These are phyloP conservation scores for Hypoxylon sp. DNA, from an alignment of 2,329 filamentous ascomycete species.

Conservation along the genomic window DNA sequence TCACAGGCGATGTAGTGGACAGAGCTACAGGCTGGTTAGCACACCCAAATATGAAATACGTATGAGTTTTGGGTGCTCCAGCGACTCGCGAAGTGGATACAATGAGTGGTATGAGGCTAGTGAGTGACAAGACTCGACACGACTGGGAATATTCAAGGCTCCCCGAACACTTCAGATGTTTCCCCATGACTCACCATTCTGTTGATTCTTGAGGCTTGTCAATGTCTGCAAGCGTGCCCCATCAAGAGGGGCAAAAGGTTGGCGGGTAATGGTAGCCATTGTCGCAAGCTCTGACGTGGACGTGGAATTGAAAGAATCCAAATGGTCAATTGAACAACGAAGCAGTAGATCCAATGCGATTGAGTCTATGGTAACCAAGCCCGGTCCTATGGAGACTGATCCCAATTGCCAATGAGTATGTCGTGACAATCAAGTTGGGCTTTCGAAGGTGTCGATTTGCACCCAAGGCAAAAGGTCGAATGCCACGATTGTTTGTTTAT, in stretches of 20 bases:
- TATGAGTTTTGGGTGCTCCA: slow-evolving; percentile 10
- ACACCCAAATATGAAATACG: slow-evolving; percentile 6
- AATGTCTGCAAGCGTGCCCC: slow-evolving; percentile 78
- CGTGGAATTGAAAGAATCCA: slow-evolving; percentile 31
- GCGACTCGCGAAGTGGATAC: slow-evolving; percentile 10
- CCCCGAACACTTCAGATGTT: slow-evolving; percentile 18
- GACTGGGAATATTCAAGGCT: slow-evolving; percentile 17
- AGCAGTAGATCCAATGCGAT: slow-evolving; percentile 25
- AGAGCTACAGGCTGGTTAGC: slow-evolving; percentile 59
- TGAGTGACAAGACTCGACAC: slow-evolving; percentile 13
- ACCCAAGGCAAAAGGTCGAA: slow-evolving; percentile 32
- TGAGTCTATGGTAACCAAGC: slow-evolving; percentile 33
- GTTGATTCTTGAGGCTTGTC: slow-evolving; percentile 82
- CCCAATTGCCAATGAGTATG: slow-evolving; percentile 41
- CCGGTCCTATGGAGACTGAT: slow-evolving; percentile 36
- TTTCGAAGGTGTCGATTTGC: slow-evolving; percentile 29
- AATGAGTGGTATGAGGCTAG: slow-evolving; percentile 15
- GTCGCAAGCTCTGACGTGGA: slow-evolving; percentile 42
- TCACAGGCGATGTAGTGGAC: slow-evolving; percentile 59
- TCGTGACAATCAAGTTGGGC: slow-evolving; percentile 26
- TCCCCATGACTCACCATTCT: slow-evolving; percentile 71
- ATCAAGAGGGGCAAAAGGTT: slow-evolving; percentile 83
- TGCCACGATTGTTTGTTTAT: slow-evolving; percentile 51
- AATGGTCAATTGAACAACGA: slow-evolving; percentile 39
- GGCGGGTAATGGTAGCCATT: slow-evolving; percentile 73